Evolutionary conservation across 2,329 filamentous ascomycete genomes (phyloP), one percentile per base, ranked within the genome.

Genomic region (Talaromyces sp.): DNA sequence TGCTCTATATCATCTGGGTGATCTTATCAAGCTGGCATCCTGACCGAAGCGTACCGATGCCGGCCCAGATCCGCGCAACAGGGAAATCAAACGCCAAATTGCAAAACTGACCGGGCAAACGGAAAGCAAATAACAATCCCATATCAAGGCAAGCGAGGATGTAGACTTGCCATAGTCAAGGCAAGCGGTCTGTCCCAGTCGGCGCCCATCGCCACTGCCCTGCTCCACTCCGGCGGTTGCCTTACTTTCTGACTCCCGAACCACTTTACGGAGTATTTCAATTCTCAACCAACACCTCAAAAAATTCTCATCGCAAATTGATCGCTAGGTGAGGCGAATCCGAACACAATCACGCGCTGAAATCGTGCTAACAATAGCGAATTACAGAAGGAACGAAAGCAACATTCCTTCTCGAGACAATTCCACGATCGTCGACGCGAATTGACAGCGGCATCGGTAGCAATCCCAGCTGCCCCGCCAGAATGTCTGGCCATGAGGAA

Each of bases 401-500:
- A 22, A 5, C n/a, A 25, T 8, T 54, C 25, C 1, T 36, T 54
- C 7, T 53, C 19, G n/a, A 25, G 53, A 56, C 15, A 36, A 27
- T 11, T 11, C 11, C 10, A 11, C 19, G 11, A 15, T 31, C 3
- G 31, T 22, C 31, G 11, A 15, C 31, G 53, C 53, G n/a, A 22
- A 34, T 22, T 15, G 51, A 38, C 29, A 31, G n/a, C n/a, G n/a
- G 53, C 31, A 56, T n/a, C 25, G 53, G 53, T 22, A 54, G 27
- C n/a, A 43, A 61, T 8, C 3, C 17, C 15, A 38, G 45, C n/a
- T 5, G 19, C 19, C 59, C 40, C n/a, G 61, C 61, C 36, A 58
- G 40, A 17, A 63, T 63, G 61, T 34, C 61, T 63, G 61, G 51
- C 61, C 11, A 56, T 47, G 61, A 45, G 61, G 38, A 31, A 43